Percentiles rank a stretch among this genome's conserved stretches.
Evolutionary conservation across 495 filamentous ascomycete genomes (phyloP).

Genomic region (Acidiella bohemica): DNA sequence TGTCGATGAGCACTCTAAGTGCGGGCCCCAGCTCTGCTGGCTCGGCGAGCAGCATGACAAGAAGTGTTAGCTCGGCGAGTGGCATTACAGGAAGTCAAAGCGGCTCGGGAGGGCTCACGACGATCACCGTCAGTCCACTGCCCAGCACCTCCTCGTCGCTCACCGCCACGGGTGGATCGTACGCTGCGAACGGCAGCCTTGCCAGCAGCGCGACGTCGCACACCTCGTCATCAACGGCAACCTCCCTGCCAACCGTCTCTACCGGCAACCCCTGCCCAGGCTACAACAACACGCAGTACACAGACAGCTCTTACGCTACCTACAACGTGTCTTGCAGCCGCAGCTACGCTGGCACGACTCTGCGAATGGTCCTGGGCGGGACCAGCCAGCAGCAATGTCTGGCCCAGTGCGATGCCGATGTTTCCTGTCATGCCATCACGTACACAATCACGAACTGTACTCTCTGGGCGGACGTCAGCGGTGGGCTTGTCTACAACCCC

Average conservation of each 20-base stretch:
- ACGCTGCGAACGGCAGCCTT: not conserved
- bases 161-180: not conserved
- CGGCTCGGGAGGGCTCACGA: not conserved
- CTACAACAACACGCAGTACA: conserved; percentile 10
- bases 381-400: not conserved
- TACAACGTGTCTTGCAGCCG: conserved; percentile 10
- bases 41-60: not conserved
- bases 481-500: not conserved
- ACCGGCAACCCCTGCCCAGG: conserved; percentile 4
- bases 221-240: not conserved
- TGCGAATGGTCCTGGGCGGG: not conserved
- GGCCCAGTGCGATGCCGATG: not conserved
- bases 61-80: not conserved
- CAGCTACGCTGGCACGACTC: conserved; percentile 10
- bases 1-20: too few relatives aligned
- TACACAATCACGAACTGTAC: not conserved
- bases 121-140: not conserved
- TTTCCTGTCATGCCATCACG: not conserved
- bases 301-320: conserved; percentile 1
- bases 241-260: not conserved
- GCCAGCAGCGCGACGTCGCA: not conserved
- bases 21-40: not conserved
- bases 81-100: not conserved
- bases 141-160: not conserved
- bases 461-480: not conserved